Evolutionary conservation across 305 asterid species (phyloP), one percentile per base, ranked within the genome.

Genomic region (Withania somnifera): DNA sequence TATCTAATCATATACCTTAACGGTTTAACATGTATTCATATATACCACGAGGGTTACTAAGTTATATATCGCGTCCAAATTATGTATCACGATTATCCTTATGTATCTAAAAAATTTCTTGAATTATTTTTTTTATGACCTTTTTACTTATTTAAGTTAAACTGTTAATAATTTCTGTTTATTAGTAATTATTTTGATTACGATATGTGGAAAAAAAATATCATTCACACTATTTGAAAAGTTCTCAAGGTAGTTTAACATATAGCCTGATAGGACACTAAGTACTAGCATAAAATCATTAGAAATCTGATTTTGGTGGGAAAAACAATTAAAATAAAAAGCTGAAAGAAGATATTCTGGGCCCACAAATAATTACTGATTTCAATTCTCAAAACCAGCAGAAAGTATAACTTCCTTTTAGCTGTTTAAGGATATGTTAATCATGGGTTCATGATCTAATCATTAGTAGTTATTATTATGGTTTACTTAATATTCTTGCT

Each of bases 281-380:
- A 1, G 45, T 80, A 64, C 82, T 83, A 51, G 6, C 52, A 14
- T 50, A 53, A 53, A 11, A 78, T 78, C 71, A 53, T 53, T 67
- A n/a, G 60, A 86, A 88, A 86, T 86, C 86, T 64, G 83, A 86
- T 85, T 86, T 67, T 40, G 64, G 75, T 66, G 47, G 52, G 26
- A 52, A 85, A 77, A 77, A 32, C 2, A 80, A 82, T 68, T 77
- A 56, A 82, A 84, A 68, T 5, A 28, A 68, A 64, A 60, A 60
- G 5, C 83, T 81, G 81, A 81, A 47, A 47, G 76, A 84, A 84
- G 82, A 85, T 83, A 84, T 82, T 38, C 11, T 78, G 66, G 82
- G 26, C 84, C 86, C 87, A 83, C 82, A 20, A n/a, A n/a, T n/a
- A n/a, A n/a, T n/a, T 34, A 57, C 42, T 24, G 15, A 82, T 56